phyloP scores from a whole-genome alignment of 1,284 basidiomycete species.

The Anthracocystis setariae region DNA sequence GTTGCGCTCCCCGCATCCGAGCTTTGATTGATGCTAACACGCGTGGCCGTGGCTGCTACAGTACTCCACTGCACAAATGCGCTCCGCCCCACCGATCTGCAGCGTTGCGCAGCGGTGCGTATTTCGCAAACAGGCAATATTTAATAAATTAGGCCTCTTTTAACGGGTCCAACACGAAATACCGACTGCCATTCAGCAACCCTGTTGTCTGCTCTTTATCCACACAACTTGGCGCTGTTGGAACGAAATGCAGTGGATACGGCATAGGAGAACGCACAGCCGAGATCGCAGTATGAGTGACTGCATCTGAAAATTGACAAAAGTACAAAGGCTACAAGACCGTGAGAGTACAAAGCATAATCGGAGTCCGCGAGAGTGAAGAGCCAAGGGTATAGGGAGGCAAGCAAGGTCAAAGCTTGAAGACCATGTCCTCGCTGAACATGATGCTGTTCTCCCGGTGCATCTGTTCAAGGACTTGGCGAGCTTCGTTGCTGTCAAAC shows the following conservation, averaged over 20 bases:
- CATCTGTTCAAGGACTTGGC: slow-evolving; percentile 74
- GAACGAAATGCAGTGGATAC: too few relatives aligned
- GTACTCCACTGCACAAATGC: too few relatives aligned
- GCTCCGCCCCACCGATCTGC: slow-evolving; percentile 14
- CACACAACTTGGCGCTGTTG: too few relatives aligned
- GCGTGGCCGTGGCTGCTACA: too few relatives aligned
- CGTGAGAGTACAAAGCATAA: slow-evolving; percentile 6
- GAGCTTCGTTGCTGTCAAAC: slow-evolving; percentile 83
- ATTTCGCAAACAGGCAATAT: slow-evolving; percentile 11
- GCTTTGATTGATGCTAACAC: too few relatives aligned
- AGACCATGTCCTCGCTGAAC: slow-evolving; percentile 70
- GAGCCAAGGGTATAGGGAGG: slow-evolving; percentile 17
- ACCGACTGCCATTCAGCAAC: too few relatives aligned
- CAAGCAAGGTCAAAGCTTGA: slow-evolving; percentile 42
- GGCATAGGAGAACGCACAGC: too few relatives aligned
- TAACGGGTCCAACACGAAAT: too few relatives aligned
- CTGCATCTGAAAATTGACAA: neutral
- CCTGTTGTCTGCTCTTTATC: too few relatives aligned
- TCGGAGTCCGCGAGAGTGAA: neutral
- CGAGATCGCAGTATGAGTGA: too few relatives aligned
- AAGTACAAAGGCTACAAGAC: slow-evolving; percentile 4
- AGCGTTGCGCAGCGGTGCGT: slow-evolving; percentile 6
- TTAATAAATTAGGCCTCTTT: too few relatives aligned
- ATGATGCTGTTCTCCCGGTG: slow-evolving; percentile 84
- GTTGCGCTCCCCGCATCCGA: too few relatives aligned